Evolutionary conservation across 441 rosid species (phyloP), one percentile per base, ranked within the genome.

Genomic region (Erodium texanum): DNA sequence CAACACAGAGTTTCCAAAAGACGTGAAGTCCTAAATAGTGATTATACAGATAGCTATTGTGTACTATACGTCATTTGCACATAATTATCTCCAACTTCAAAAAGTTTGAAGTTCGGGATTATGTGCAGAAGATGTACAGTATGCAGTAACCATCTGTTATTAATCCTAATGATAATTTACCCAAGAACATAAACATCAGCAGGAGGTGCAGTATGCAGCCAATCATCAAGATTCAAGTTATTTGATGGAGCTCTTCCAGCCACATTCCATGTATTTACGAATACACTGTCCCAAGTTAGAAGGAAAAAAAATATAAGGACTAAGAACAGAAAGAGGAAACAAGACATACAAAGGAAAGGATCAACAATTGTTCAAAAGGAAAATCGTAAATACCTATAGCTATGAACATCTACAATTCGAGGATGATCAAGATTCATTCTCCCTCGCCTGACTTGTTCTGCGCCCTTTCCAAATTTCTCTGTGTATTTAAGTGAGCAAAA

Each of bases 171-270:
- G n/a, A n/a, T 0, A 15, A 15, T 3, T 70, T 86, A 93, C 98
- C 99, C 98, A 14, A 93, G 89, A 54, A 93, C 96, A 68, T 93
- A 93, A 29, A 93, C 91, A 75, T 93, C 99, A 1, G 99, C 97
- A 27, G 99, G 95, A 67, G 95, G 88, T 59, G 96, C 82, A 3
- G 97, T 84, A 61, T 87, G 96, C 69, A 93, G 91, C 99, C 95
- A 93, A 38, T 91, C 96, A 24, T 91, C 95, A 6, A 91, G 87
- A 82, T 87, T 89, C 80, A 93, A 81, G 73, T 89, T 88, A 65
- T 85, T 76, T 12, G 89, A 81, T 18, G 99, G 99, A 23, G 99
- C 84, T 80, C 90, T 87, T 75, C 99, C 99, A 48, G 89, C 99
- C 32, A 91, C 99, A 76, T 93, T 93, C 99, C 99, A 93, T 3